phyloP scores from a whole-genome alignment of 2,329 filamentous ascomycete genomes.

The Cladosporium sp. region DNA sequence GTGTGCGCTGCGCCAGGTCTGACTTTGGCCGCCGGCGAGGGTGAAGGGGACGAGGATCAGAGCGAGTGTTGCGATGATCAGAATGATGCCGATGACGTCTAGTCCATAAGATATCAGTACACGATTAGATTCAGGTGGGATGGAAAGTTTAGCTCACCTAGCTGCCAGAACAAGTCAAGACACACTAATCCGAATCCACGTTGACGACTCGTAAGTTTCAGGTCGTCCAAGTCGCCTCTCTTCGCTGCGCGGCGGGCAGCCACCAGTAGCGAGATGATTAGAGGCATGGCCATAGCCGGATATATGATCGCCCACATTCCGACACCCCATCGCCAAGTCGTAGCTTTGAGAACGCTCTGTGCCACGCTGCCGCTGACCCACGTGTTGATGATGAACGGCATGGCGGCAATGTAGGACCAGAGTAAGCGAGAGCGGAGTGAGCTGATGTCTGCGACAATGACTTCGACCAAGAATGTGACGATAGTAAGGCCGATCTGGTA shows the following conservation, averaged over 20 bases:
- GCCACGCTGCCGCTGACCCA: conserved; percentile 60
- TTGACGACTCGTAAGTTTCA: conserved; percentile 42
- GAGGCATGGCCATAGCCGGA: conserved; percentile 52
- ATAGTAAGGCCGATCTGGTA: conserved; percentile 63
- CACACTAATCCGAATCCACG: conserved; percentile 28
- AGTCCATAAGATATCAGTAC: neutral
- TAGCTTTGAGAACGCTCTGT: conserved; percentile 44
- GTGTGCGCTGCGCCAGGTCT: conserved; percentile 49
- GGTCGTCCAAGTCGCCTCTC: conserved; percentile 44
- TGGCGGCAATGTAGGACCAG: conserved; percentile 61
- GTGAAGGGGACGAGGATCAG: conserved; percentile 52
- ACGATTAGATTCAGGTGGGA: too few relatives aligned
- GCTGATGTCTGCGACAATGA: conserved; percentile 61
- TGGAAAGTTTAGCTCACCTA: conserved; percentile 25
- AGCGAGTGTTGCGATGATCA: conserved; percentile 45
- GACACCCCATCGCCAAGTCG: conserved; percentile 59
- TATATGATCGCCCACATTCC: conserved; percentile 63
- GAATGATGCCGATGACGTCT: conserved; percentile 48
- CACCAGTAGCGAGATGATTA: conserved; percentile 50
- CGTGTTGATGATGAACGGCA: conserved; percentile 58
- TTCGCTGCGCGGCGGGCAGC: conserved; percentile 52
- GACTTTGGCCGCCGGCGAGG: conserved; percentile 47
- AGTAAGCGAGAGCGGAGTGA: conserved; percentile 60
- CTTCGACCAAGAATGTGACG: conserved; percentile 58
- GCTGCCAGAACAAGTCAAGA: conserved; percentile 49